phyloP scores from a whole-genome alignment of 2,329 filamentous ascomycete species.

The Colletotrichum plurivorum region DNA sequence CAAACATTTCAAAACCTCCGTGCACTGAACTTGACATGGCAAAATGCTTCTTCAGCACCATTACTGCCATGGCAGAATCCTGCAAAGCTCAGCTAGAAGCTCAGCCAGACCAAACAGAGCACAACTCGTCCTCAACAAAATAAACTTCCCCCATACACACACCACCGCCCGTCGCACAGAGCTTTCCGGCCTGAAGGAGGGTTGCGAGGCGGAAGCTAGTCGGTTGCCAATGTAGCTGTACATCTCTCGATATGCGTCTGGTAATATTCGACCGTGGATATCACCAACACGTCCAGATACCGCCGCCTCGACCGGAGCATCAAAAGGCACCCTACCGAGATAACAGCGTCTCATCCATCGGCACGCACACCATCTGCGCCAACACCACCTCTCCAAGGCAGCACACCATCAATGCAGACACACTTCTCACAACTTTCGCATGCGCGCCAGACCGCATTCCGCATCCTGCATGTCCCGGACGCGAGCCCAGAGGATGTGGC shows the following conservation, averaged over 20 bases:
- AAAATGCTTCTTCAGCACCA: neutral
- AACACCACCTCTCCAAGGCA: slow-evolving; percentile 1
- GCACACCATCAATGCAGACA: slow-evolving; percentile 7
- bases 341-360: slow-evolving; percentile 39
- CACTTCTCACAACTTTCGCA: slow-evolving; percentile 35
- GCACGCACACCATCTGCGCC: slow-evolving; percentile 18
- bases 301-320: neutral
- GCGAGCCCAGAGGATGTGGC: neutral
- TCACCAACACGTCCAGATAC: neutral
- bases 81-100: neutral
- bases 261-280: too few species aligned
- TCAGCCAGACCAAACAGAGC: neutral
- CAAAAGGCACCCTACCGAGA: too few species aligned
- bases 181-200: neutral
- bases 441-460: slow-evolving; percentile 37
- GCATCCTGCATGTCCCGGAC: slow-evolving; percentile 35
- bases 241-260: too few species aligned
- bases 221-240: neutral
- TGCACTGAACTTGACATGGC: too few species aligned
- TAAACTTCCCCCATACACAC: slow-evolving; percentile 22
- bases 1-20: too few species aligned
- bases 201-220: neutral
- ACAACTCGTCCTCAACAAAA: slow-evolving; percentile 34
- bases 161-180: slow-evolving; percentile 5
- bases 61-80: slow-evolving; percentile 9